Percentiles rank a stretch among this genome's conserved stretches.
Conservation (phyloP, 2,329 filamentous ascomycete species). For the Rhinocladiella mackenziei region DNA sequence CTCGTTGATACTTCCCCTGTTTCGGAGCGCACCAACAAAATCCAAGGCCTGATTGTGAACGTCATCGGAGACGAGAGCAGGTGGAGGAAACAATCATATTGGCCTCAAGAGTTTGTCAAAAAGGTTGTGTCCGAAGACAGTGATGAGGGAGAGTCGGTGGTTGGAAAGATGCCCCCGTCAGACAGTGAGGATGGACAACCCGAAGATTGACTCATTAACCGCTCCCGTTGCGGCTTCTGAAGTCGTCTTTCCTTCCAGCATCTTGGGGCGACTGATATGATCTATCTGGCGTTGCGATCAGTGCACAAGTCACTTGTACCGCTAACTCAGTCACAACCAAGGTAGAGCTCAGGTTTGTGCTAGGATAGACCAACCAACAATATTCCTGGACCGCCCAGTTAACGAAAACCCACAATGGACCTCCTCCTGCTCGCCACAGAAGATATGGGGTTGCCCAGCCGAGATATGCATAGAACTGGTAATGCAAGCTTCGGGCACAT, state of each 20-base stretch:
- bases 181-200: slow-evolving; percentile 62
- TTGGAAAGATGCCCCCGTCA: slow-evolving; percentile 80
- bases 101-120: slow-evolving; percentile 79
- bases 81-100: slow-evolving; percentile 87
- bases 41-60: slow-evolving; percentile 86
- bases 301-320: slow-evolving; percentile 51
- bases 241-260: slow-evolving; percentile 7
- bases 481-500: slow-evolving; percentile 84
- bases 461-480: slow-evolving; percentile 91
- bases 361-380: slow-evolving; percentile 95
- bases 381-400: slow-evolving; percentile 80
- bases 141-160: slow-evolving; percentile 71
- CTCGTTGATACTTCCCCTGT: slow-evolving; percentile 66
- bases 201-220: slow-evolving; percentile 4
- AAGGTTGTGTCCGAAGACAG: slow-evolving; percentile 55
- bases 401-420: slow-evolving; percentile 62
- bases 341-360: slow-evolving; percentile 60
- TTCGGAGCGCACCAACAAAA: slow-evolving; percentile 67
- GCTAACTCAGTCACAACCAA: slow-evolving; percentile 69
- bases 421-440: slow-evolving; percentile 71
- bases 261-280: slow-evolving; percentile 16
- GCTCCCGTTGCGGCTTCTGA: slow-evolving; percentile 6
- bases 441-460: slow-evolving; percentile 86
- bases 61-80: slow-evolving; percentile 85
- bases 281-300: slow-evolving; percentile 25